phyloP scores from a whole-genome alignment of 2,329 filamentous ascomycete genomes.

The Nigrograna mackinnonii region DNA sequence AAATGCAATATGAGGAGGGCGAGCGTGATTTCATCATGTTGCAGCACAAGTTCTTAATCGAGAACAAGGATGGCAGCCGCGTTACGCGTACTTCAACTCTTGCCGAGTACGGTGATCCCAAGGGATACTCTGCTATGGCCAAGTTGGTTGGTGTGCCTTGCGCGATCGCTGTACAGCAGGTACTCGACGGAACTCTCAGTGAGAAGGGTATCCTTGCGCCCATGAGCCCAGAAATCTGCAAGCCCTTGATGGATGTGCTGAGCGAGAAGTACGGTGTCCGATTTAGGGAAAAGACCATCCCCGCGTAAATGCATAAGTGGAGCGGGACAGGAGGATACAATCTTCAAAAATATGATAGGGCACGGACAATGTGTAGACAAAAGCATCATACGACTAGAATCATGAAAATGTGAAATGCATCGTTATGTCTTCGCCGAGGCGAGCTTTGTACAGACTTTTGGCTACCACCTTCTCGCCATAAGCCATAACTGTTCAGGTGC shows the following conservation, averaged over 20 bases:
- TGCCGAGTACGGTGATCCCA: constrained; percentile 77
- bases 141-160: constrained; percentile 78
- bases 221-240: constrained; percentile 71
- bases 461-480: too few relatives aligned
- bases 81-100: constrained; percentile 83
- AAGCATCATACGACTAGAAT: too few relatives aligned
- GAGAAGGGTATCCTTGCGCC: constrained; percentile 78
- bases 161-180: constrained; percentile 74
- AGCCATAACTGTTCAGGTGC: too few relatives aligned
- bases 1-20: constrained; percentile 83
- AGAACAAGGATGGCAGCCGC: constrained; percentile 76
- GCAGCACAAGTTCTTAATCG: constrained; percentile 83
- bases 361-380: too few relatives aligned
- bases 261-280: constrained; percentile 77
- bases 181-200: constrained; percentile 73
- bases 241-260: constrained; percentile 75
- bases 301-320: too few relatives aligned
- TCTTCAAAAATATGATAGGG: too few relatives aligned
- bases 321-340: too few relatives aligned
- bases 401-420: too few relatives aligned
- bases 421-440: too few relatives aligned
- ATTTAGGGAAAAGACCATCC: constrained; percentile 68
- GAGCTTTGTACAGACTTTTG: too few relatives aligned
- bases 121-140: constrained; percentile 83
- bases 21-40: constrained; percentile 84